Conservation (phyloP, 2,329 filamentous ascomycete genomes). For the Remersonia thermophila region DNA sequence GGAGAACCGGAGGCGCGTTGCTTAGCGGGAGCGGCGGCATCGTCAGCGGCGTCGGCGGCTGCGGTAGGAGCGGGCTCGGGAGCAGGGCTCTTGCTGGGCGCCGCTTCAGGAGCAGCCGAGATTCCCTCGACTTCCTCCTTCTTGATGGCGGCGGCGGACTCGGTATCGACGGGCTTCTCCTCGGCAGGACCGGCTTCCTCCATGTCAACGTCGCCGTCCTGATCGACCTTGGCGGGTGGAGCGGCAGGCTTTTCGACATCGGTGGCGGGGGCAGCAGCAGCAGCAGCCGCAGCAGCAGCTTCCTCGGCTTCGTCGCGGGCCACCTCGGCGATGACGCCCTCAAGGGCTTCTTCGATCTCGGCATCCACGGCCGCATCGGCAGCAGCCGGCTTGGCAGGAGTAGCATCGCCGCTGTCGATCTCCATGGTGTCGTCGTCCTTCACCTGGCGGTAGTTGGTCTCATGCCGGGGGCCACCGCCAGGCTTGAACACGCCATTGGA, state of each 20-base stretch:
- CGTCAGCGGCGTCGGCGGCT: background rate
- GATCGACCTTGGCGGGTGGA: conserved; percentile 25
- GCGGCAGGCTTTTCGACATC: conserved; percentile 16
- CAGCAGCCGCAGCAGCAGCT: background rate
- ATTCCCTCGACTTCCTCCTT: conserved; percentile 27
- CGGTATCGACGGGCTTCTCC: conserved; percentile 15
- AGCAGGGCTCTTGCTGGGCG: conserved; percentile 5
- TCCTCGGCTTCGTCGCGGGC: conserved; percentile 4
- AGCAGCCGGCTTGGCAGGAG: conserved; percentile 10
- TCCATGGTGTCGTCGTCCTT: conserved; percentile 17
- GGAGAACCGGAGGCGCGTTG: conserved; percentile 2
- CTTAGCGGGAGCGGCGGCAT: background rate
- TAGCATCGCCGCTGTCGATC: conserved; percentile 16
- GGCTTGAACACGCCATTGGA: conserved; percentile 55
- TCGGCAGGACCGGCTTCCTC: conserved; percentile 20
- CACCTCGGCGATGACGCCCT: conserved; percentile 1
- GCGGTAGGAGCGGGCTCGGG: no score
- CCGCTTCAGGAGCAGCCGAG: conserved; percentile 7
- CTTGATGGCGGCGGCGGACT: conserved; percentile 25
- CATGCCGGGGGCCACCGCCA: conserved; percentile 33
- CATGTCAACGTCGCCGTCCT: conserved; percentile 42
- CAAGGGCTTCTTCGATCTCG: conserved; percentile 13
- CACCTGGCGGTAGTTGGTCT: conserved; percentile 38
- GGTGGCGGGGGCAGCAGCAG: conserved; percentile 12
- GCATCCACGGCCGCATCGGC: conserved; percentile 11